These are phyloP conservation scores for Aspergillus luchuensis DNA, from an alignment of 2,329 filamentous ascomycete genomes.

Conservation along the genomic window DNA sequence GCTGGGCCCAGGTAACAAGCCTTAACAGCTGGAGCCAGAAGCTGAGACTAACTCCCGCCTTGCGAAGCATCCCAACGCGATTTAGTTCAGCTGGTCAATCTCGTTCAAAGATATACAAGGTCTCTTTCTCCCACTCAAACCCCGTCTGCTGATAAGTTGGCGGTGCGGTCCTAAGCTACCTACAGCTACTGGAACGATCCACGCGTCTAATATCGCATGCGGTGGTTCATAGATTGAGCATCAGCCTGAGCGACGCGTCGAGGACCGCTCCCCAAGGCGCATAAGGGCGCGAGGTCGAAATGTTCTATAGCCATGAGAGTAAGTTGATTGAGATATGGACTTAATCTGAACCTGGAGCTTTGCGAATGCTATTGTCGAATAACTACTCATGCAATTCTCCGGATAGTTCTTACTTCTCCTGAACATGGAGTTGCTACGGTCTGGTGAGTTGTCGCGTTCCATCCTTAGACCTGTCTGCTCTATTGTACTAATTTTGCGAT, in stretches of 20 bases:
- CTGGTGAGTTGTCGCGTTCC: slow-evolving; percentile 62
- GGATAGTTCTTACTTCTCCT: slow-evolving; percentile 72
- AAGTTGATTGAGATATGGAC: slow-evolving; percentile 36
- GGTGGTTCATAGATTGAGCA: neutral
- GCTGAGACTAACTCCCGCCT: too few relatives aligned
- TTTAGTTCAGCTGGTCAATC: too few relatives aligned
- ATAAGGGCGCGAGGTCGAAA: slow-evolving; percentile 39
- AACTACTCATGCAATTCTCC: slow-evolving; percentile 23
- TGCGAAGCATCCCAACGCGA: too few relatives aligned
- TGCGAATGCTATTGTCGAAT: neutral
- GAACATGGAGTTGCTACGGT: slow-evolving; percentile 93
- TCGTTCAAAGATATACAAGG: too few relatives aligned
- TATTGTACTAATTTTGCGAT: neutral
- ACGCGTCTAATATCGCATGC: neutral
- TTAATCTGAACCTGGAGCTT: neutral
- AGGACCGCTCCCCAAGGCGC: neutral
- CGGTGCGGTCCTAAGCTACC: neutral
- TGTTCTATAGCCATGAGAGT: slow-evolving; percentile 98
- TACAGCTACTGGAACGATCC: neutral
- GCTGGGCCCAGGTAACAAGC: too few relatives aligned
- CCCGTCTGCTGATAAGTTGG: too few relatives aligned
- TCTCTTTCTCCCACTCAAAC: too few relatives aligned
- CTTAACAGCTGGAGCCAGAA: too few relatives aligned
- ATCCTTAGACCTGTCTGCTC: too few relatives aligned
- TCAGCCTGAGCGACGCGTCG: neutral